A percentile compares a stretch with the other conserved stretches of the same genome.
These are phyloP conservation scores for Aspergillus aculeatus DNA, from an alignment of 2,329 filamentous ascomycete genomes.

Conservation along the genomic window DNA sequence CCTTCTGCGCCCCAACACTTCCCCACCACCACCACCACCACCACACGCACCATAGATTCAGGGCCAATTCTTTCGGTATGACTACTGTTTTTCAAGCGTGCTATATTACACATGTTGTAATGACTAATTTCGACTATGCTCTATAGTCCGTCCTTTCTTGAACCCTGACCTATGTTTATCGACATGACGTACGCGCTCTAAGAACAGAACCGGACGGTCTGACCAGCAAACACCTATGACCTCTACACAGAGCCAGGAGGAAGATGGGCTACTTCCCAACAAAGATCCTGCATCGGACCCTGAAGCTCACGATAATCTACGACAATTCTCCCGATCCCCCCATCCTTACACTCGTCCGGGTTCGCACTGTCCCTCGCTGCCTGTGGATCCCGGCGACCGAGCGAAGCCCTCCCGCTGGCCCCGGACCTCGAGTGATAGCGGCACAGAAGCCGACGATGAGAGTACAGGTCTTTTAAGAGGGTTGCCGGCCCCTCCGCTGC, in stretches of 20 bases:
- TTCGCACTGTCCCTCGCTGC: slow-evolving; percentile 51
- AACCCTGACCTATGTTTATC: slow-evolving; percentile 9
- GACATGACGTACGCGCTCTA: slow-evolving; percentile 33
- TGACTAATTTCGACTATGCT: neutral
- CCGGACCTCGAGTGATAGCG: slow-evolving; percentile 75
- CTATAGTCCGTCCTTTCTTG: neutral
- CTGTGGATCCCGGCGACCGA: slow-evolving; percentile 36
- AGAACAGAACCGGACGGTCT: slow-evolving; percentile 7
- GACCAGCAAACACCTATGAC: slow-evolving; percentile 24
- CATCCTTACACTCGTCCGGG: slow-evolving; percentile 66
- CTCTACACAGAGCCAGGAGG: slow-evolving; percentile 30
- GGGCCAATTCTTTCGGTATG: slow-evolving; percentile 4
- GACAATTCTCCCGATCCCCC: slow-evolving; percentile 60
- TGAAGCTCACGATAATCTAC: slow-evolving; percentile 35
- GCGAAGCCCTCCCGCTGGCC: slow-evolving; percentile 44
- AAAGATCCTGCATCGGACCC: slow-evolving; percentile 21
- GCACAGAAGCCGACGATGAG: slow-evolving; percentile 94
- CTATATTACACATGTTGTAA: neutral
- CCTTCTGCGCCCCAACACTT: neutral
- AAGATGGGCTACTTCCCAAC: slow-evolving; percentile 26
- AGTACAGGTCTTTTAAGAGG: slow-evolving; percentile 73
- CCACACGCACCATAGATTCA: neutral
- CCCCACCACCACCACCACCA: neutral
- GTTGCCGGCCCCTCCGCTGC: slow-evolving; percentile 72
- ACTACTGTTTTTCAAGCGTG: neutral